phyloP scores from a whole-genome alignment of 257 asterid species.

The Paraleonurus japonicus region DNA sequence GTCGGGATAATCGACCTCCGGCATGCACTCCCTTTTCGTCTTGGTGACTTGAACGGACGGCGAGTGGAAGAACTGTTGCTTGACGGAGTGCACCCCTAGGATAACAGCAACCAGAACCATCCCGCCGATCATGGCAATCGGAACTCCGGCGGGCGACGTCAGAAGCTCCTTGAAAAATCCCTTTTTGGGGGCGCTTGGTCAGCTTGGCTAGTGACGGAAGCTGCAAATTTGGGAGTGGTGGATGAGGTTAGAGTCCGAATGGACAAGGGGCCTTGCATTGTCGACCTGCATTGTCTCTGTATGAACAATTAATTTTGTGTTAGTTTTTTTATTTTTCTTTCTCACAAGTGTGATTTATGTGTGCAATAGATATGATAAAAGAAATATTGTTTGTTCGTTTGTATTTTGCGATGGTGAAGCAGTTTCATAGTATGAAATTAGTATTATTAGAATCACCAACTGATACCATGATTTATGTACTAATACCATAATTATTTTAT shows the following conservation, averaged over 20 bases:
- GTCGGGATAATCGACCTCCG: constrained; percentile 44
- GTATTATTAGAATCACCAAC: no score
- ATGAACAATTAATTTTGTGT: not conserved
- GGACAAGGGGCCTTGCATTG: not conserved
- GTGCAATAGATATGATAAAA: no score
- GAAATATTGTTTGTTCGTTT: no score
- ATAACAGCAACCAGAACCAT: constrained; percentile 20
- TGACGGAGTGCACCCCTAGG: constrained; percentile 35
- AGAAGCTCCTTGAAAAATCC: not conserved
- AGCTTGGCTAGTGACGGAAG: not conserved
- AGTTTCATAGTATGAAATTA: no score
- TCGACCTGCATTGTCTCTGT: constrained; percentile 29
- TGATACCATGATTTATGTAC: no score
- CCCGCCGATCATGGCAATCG: constrained; percentile 23
- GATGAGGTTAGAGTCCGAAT: constrained; percentile 19
- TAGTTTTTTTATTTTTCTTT: not conserved
- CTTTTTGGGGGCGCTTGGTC: not conserved
- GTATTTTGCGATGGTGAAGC: no score
- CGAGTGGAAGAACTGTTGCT: constrained; percentile 34
- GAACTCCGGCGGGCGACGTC: constrained; percentile 10
- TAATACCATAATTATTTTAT: no score
- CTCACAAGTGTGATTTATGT: no score
- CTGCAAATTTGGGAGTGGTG: constrained; percentile 8
- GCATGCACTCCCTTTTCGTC: constrained; percentile 36
- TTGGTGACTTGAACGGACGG: constrained; percentile 46